Base-by-base conservation (phyloP, 108 stramenopile genomes). In the Aurantiochytrium sp. region DNA sequence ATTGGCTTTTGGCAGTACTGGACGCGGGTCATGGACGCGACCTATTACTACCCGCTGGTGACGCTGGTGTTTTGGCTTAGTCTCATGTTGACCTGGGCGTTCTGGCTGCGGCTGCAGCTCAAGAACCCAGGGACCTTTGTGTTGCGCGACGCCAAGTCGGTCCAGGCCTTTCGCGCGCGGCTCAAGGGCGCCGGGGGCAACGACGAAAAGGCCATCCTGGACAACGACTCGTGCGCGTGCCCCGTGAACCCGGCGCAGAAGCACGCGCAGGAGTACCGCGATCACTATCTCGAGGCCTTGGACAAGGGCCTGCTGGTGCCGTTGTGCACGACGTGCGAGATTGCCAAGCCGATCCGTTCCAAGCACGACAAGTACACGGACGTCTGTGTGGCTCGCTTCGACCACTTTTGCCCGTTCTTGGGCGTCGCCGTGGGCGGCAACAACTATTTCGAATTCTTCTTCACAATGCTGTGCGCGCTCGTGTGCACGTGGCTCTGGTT, bases 331-430 rank as follows among this genome's bases (percentile, higher is more conserved):
- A 94, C 97, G 6, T 99, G 99, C 90, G 94, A 96, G 59, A 94
- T 99, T 88, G 96, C 92, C 27, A 93, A 94, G 50, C 99, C 98
- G 5, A 89, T 95, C 15, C 94, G 98, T 55, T 96, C 97, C 53
- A 98, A 98, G 89, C 98, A 99, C 91, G 97, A 96, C 89, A 93
- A 96, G 24, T 95, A 94, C 54, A 90, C 92, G 30, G 86, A 95
- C 39, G 90, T 94, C 81, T 99, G 99, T 88, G 96, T 98, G 30
- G 90, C 96, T 31, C 42, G 95, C 54, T 99, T 98, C 92, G 99
- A 99, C 91, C 99, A 99, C 91, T 97, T 97, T 92, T 99, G 99
- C 89, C 97, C 98, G 24, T 99, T 97, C 88, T 95, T 98, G 30
- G 96, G 96, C 87, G 96, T 27, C 12, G 88, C 88, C 4, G 92